These are phyloP conservation scores for Sanguinoderma infundibulare DNA, from an alignment of 1,284 basidiomycete genomes.

Conservation along the genomic window DNA sequence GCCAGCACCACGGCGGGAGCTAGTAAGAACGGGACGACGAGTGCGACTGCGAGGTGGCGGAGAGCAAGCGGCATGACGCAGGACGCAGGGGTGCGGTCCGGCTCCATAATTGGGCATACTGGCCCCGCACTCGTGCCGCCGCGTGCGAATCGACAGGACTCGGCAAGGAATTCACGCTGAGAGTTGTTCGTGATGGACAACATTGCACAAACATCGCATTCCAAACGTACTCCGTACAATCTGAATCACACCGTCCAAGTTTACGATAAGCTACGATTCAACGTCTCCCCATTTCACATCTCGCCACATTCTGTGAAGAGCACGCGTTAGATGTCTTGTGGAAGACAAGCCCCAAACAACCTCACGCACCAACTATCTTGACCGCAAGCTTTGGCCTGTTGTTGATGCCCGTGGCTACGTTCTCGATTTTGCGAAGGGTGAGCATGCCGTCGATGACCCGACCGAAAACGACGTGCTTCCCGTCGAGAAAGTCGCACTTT, in stretches of 20 bases:
- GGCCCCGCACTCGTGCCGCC: too few relatives aligned
- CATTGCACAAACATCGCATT: too few relatives aligned
- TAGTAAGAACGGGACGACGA: conserved; percentile 4
- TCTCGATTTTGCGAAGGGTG: conserved; percentile 92
- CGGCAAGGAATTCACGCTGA: too few relatives aligned
- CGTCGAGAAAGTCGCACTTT: conserved; percentile 90
- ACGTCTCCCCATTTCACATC: conserved; percentile 44
- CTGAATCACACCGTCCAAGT: too few relatives aligned
- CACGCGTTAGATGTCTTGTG: not conserved
- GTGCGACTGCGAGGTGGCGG: conserved; percentile 3
- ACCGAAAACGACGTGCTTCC: conserved; percentile 91
- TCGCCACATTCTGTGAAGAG: conserved; percentile 56
- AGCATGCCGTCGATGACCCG: conserved; percentile 88
- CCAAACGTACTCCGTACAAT: too few relatives aligned
- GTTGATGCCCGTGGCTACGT: conserved; percentile 88
- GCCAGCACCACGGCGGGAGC: conserved; percentile 5
- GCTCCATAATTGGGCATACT: too few relatives aligned
- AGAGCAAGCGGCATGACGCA: conserved; percentile 11
- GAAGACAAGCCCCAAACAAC: not conserved
- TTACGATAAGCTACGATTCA: not conserved
- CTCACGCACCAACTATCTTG: conserved; percentile 76
- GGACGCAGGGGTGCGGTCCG: not conserved
- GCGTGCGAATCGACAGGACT: too few relatives aligned
- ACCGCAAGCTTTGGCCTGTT: conserved; percentile 85
- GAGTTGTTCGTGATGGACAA: too few relatives aligned